Evolutionary conservation across 1,284 basidiomycete species (phyloP), one percentile per base, ranked within the genome.

Genomic region (Cryptococcus deneoformans): DNA sequence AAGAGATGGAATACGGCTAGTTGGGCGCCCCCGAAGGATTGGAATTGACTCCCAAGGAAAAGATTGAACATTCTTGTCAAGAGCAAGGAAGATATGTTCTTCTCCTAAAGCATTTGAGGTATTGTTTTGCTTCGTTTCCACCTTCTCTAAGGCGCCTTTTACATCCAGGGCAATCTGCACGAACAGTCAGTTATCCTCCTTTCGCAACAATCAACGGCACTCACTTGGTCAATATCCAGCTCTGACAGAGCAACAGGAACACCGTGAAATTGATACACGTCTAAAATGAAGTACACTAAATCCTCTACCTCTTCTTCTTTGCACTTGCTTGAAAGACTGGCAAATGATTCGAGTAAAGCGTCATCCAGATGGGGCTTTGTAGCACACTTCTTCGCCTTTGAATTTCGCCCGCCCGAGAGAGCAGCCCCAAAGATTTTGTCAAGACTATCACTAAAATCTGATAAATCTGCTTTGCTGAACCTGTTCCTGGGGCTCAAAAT

Each of bases 31-130:
- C 51, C 90, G 83, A 8, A 99, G 80, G 47, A 87, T 84, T 0
- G 95, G 93, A 29, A 98, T 86, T 35, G 89, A 94, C 79, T 99
- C 96, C 96, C 95, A 99, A 1, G 96, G 95, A 58, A 99, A 82
- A 0, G 86, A 84, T 68, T 93, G 90, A 11, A 95, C 80, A 61
- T 91, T 87, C 79, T 92, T 92, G 78, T 98, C 96, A 38, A 99
- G 82, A 11, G 95, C 84, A 56, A 99, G 81, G 79, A 97, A 95
- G 40, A 88, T 78, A 72, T 99, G 95, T 54, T 79, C 74, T 44
- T 63, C 62, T 37, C 58, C 63, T 52, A 60, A 57, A 12, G 65
- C 65, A 1, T 6, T n/a, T 50, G 39, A 6, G 40, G 52, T n/a
- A 7, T 36, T 38, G 5, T 49, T 39, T 29, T 44, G 57, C 14